Evolutionary conservation across 2,329 filamentous ascomycete species (phyloP), one percentile per base, ranked within the genome.

Genomic region (Aspergillus neoniger): DNA sequence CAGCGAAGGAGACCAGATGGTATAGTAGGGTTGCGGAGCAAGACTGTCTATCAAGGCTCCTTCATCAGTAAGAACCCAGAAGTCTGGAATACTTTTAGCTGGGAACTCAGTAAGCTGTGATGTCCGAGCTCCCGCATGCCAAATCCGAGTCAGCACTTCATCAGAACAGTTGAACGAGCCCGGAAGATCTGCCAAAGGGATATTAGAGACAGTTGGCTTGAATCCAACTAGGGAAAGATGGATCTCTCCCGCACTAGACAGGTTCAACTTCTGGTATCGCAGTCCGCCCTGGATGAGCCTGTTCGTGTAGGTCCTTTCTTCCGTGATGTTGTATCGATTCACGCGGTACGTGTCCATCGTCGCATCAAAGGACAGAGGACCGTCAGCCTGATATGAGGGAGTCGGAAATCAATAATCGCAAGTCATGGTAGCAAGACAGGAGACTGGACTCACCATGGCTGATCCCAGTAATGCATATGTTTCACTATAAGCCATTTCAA

Each of bases 301-400:
- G 60, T 75, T 76, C 0, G 63, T 69, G 23, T 72, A 63, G n/a
- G 55, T 44, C 0, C 57, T 63, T 4, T 63, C 47, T 4, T 56
- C 57, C 7, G 68, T 71, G 53, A 77, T 67, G 55, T 76, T 76
- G 64, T 76, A 76, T 5, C 62, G 65, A 38, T 74, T 76, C 3
- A 77, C 63, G 8, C 74, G 65, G 60, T 76, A 77, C 1, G 72
- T 74, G 49, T 77, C 74, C 73, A 77, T 75, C 4, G 75, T 71
- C 10, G 74, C 74, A 9, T 75, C 70, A 1, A 78, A 63, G 10
- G 69, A 63, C 9, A 77, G 56, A 8, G 76, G 75, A 0, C 74
- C 75, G 52, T 65, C 63, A 12, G 51, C 47, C 59, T 65, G 30
- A 12, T 23, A 52, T 17, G 7, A 55, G 1, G 0, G 30, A 32